Evolutionary conservation across 192 early-diverging fungal genomes (phyloP).

Genomic region (Thamnidium elegans): DNA sequence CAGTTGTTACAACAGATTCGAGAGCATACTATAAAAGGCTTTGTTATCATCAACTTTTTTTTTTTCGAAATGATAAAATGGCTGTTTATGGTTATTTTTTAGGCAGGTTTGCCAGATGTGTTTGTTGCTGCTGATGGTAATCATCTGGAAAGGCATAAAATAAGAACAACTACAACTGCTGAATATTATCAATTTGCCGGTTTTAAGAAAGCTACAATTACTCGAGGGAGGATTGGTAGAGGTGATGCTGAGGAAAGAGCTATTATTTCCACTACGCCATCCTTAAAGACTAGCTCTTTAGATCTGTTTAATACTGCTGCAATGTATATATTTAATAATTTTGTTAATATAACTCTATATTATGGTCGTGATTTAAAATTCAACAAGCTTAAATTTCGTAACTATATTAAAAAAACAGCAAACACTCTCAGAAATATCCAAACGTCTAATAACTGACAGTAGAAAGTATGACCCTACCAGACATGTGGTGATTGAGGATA

Average conservation of each 20-base stretch:
- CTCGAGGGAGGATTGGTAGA: neutral
- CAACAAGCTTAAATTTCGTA: neutral
- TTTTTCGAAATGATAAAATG: no score
- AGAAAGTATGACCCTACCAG: neutral
- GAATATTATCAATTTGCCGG: neutral
- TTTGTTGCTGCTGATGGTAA: neutral
- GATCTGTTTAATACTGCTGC: neutral
- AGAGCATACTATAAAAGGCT: no score
- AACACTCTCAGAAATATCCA: neutral
- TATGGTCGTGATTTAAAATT: neutral
- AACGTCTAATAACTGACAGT: neutral
- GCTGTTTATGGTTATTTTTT: no score
- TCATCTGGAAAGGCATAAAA: neutral
- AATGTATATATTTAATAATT: neutral
- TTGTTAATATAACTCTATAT: neutral
- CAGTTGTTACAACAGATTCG: no score
- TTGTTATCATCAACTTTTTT: no score
- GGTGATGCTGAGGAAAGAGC: neutral
- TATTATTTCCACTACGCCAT: neutral
- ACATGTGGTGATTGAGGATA: no score
- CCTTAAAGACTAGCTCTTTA: neutral
- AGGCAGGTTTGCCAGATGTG: neutral
- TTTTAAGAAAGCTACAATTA: neutral
- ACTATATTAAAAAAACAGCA: neutral
- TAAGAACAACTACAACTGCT: neutral